A percentile compares a stretch with the other conserved stretches of the same genome.
Evolutionary conservation across 768 basidiomycete species (phyloP).

Genomic region (Tricholoma sp.): DNA sequence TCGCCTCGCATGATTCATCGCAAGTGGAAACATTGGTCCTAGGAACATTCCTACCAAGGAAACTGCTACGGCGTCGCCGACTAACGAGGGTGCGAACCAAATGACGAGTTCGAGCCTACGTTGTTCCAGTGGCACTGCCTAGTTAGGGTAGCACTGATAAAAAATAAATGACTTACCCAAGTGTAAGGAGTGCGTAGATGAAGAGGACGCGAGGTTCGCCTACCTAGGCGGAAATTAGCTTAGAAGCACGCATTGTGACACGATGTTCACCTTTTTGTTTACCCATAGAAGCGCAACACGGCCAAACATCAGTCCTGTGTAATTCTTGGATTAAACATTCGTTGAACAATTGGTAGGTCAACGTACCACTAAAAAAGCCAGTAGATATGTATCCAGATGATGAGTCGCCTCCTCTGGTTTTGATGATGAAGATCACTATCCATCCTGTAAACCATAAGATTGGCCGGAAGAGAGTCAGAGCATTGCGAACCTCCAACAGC

Average conservation of each 20-base stretch:
- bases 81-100: conserved; percentile 65
- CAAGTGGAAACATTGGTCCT: conserved; percentile 73
- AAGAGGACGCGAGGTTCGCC: conserved; percentile 53
- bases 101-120: conserved; percentile 59
- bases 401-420: conserved; percentile 30
- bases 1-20: conserved; percentile 65
- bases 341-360: neutral
- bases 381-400: conserved; percentile 7
- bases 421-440: conserved; percentile 58
- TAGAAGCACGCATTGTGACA: neutral
- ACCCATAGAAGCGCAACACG: conserved; percentile 55
- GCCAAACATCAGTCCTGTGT: conserved; percentile 49
- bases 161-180: conserved; percentile 31
- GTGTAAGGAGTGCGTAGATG: conserved; percentile 45
- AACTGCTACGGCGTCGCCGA: conserved; percentile 60
- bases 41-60: conserved; percentile 41
- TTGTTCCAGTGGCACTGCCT: neutral
- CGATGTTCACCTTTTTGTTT: conserved; percentile 38
- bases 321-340: neutral
- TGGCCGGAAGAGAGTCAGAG: neutral
- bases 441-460: conserved; percentile 39
- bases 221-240: conserved; percentile 25
- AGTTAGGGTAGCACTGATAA: neutral
- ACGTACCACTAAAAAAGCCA: conserved; percentile 20
- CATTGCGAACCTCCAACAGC: conserved; percentile 40